Conservation (phyloP, 176 grass and related monocot genomes). For the Aechmea fasciata region DNA sequence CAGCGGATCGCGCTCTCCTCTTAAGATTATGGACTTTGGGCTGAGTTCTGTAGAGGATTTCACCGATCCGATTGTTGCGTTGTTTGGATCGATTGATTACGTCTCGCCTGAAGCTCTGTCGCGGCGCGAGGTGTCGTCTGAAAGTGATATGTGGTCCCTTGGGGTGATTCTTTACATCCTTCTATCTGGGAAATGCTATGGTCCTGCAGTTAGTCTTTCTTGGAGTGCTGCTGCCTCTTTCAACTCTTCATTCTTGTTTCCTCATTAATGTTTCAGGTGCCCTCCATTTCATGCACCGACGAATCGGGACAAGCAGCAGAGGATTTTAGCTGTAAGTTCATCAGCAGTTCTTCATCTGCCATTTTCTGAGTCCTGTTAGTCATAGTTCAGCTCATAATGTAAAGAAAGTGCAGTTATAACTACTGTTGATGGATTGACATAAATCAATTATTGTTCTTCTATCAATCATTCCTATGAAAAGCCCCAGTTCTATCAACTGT, state of each 20-base stretch:
- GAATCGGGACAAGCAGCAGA: constrained; percentile 58
- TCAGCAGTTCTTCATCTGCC: neutral
- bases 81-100: constrained; percentile 68
- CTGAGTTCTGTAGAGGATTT: constrained; percentile 58
- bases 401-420: no score
- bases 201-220: neutral
- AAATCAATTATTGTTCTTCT: no score
- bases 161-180: constrained; percentile 68
- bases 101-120: constrained; percentile 60
- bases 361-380: neutral
- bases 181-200: constrained; percentile 52
- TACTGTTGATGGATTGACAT: no score
- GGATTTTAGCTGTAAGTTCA: constrained; percentile 49
- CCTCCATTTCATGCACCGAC: constrained; percentile 58
- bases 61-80: constrained; percentile 43
- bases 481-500: no score
- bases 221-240: constrained; percentile 3
- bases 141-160: constrained; percentile 74
- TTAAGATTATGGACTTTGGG: constrained; percentile 78
- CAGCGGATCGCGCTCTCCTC: constrained; percentile 21
- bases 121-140: constrained; percentile 41
- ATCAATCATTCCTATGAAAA: no score
- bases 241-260: constrained; percentile 1
- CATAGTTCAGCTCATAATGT: no score
- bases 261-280: constrained; percentile 31